phyloP scores from a whole-genome alignment of 192 early-diverging fungal genomes.

The Ambispora gerdemannii region DNA sequence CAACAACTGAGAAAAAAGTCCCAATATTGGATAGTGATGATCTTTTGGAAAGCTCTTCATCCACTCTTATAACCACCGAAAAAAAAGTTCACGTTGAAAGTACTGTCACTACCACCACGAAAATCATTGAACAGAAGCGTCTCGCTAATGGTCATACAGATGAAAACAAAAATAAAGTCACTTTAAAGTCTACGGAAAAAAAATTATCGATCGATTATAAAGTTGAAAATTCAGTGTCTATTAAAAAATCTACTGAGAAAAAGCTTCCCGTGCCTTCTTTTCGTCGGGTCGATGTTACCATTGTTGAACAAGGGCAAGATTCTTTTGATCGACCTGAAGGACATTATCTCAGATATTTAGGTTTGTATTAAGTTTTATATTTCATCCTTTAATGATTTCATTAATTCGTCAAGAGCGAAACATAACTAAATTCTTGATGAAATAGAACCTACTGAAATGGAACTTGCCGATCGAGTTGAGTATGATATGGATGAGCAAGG shows the following conservation, averaged over 20 bases:
- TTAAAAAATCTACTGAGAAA: no score
- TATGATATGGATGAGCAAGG: slow-evolving; percentile 99
- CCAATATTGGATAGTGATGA: not conserved
- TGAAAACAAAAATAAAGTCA: no score
- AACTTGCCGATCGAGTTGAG: slow-evolving; percentile 68
- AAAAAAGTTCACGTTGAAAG: no score
- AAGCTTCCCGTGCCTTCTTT: slow-evolving; percentile 48
- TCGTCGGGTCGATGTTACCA: slow-evolving; percentile 28
- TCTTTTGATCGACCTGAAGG: slow-evolving; percentile 58
- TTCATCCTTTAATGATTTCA: not conserved
- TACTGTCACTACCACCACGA: no score
- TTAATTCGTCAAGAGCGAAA: not conserved
- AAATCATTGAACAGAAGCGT: no score
- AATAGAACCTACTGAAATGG: slow-evolving; percentile 56
- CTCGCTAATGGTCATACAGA: no score
- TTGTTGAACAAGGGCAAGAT: slow-evolving; percentile 35
- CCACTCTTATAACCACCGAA: not conserved
- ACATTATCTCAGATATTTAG: slow-evolving; percentile 72
- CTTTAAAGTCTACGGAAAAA: no score
- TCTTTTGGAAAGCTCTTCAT: not conserved
- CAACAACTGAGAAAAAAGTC: not conserved
- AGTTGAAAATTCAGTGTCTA: no score
- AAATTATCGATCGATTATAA: no score
- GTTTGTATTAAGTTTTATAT: slow-evolving; percentile 31
- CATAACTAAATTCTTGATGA: not conserved